Percentiles rank a stretch among this genome's conserved stretches.
Evolutionary conservation across 768 basidiomycete genomes (phyloP).

Genomic region (Saitozyma sp.): DNA sequence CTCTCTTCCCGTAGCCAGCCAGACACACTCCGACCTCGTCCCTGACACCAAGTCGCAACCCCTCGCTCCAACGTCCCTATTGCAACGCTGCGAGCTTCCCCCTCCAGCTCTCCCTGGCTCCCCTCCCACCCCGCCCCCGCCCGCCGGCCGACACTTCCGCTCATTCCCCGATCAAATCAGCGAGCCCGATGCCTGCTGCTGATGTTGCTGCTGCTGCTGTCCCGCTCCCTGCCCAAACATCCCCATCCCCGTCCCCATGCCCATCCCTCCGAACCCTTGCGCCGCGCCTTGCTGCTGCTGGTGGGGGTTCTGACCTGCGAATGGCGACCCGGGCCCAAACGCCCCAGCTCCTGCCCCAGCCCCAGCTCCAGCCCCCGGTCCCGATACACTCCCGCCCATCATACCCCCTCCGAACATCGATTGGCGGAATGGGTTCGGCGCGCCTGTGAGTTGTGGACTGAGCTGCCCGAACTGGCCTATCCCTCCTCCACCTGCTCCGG

Average conservation of each 20-base stretch:
- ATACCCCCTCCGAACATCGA: conserved; percentile 14
- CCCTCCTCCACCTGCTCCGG: background rate
- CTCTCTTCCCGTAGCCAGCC: too few relatives aligned
- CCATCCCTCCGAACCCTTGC: background rate
- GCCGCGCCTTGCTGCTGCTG: conserved; percentile 1
- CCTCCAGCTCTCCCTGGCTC: too few relatives aligned
- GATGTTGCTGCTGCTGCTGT: conserved; percentile 4
- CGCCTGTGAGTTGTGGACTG: conserved; percentile 18
- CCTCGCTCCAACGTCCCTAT: too few relatives aligned
- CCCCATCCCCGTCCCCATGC: background rate
- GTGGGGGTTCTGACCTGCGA: conserved; percentile 24
- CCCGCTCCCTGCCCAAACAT: conserved; percentile 21
- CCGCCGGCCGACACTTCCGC: too few relatives aligned
- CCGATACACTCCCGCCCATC: conserved; percentile 1
- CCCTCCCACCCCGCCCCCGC: too few relatives aligned
- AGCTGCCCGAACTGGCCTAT: conserved; percentile 9
- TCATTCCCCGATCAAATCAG: background rate
- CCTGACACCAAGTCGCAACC: too few relatives aligned
- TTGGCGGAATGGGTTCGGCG: conserved; percentile 25
- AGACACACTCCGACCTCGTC: too few relatives aligned
- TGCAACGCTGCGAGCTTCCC: too few relatives aligned
- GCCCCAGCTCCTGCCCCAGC: conserved; percentile 14
- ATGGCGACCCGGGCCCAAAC: conserved; percentile 28
- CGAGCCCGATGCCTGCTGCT: background rate
- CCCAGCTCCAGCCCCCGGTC: background rate